Conservation (phyloP, 805 yeast genomes). For the Yarrowia keelungensis region DNA sequence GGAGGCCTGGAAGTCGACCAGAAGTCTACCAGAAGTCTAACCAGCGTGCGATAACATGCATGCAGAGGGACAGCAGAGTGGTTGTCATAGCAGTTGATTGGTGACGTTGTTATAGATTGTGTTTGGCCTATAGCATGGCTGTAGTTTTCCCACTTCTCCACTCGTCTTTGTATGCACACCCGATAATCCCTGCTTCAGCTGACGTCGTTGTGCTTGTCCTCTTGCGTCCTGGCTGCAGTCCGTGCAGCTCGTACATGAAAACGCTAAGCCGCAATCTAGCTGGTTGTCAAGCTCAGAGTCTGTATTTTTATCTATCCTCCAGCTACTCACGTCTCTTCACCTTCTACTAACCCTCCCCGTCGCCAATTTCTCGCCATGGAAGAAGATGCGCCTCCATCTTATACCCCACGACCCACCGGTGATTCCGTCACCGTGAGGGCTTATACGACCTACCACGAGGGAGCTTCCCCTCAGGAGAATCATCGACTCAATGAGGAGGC, state of each 20-base stretch:
- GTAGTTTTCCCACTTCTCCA: too few relatives aligned
- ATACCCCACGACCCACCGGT: conserved; percentile 21
- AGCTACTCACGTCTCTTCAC: neutral
- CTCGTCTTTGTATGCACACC: too few relatives aligned
- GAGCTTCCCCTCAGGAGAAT: conserved; percentile 35
- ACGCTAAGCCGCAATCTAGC: conserved; percentile 30
- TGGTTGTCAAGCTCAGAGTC: conserved; percentile 1
- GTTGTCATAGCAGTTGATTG: too few relatives aligned
- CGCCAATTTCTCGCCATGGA: conserved; percentile 15
- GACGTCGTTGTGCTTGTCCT: conserved; percentile 9
- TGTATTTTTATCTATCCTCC: neutral
- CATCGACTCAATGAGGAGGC: conserved; percentile 8
- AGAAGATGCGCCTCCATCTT: conserved; percentile 27
- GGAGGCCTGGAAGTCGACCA: neutral
- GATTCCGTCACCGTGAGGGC: conserved; percentile 32
- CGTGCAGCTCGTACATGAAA: neutral
- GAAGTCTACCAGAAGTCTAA: conserved; percentile 2
- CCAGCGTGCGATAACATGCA: neutral
- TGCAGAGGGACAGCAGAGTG: too few relatives aligned
- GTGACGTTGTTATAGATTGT: too few relatives aligned
- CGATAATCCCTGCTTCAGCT: conserved; percentile 8
- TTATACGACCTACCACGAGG: conserved; percentile 27
- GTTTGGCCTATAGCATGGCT: too few relatives aligned
- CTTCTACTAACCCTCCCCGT: neutral
- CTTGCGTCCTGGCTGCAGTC: neutral